Percentiles rank a stretch among this genome's conserved stretches.
phyloP scores from a whole-genome alignment of 2,329 filamentous ascomycete species.

The Verticillium longisporum region DNA sequence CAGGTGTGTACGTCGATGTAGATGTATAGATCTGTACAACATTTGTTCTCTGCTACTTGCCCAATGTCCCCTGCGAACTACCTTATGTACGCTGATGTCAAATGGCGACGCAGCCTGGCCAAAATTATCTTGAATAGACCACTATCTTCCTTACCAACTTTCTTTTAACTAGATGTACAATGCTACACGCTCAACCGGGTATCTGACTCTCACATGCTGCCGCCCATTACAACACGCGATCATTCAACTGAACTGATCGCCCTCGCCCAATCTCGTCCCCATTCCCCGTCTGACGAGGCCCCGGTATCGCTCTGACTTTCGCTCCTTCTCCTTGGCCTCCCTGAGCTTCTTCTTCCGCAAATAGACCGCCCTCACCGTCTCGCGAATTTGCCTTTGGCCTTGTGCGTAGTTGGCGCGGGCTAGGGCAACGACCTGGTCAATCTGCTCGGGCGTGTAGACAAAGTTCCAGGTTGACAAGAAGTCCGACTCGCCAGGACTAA shows the following conservation, averaged over 20 bases:
- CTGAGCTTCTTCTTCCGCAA: slow-evolving; percentile 76
- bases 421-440: slow-evolving; percentile 76
- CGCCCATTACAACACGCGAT: neutral
- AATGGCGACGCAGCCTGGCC: neutral
- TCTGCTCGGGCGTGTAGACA: slow-evolving; percentile 83
- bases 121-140: neutral
- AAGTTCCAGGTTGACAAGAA: slow-evolving; percentile 98
- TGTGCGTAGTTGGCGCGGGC: slow-evolving; percentile 83
- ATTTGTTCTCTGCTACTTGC: neutral
- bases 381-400: slow-evolving; percentile 69
- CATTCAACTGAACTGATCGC: slow-evolving; percentile 56
- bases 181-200: neutral
- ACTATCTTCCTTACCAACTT: neutral
- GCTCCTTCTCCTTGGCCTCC: slow-evolving; percentile 40
- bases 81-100: too few relatives aligned
- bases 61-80: neutral
- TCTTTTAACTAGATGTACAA: neutral
- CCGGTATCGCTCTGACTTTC: slow-evolving; percentile 33
- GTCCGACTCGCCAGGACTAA: slow-evolving; percentile 77
- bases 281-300: slow-evolving; percentile 41
- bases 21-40: slow-evolving; percentile 4
- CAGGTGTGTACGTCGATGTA: neutral
- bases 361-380: slow-evolving; percentile 81
- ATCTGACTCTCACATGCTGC: neutral
- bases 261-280: slow-evolving; percentile 50